A percentile compares a stretch with the other conserved stretches of the same genome.
These are phyloP conservation scores for Mycena alexandri DNA, from an alignment of 768 basidiomycete species.

Conservation along the genomic window DNA sequence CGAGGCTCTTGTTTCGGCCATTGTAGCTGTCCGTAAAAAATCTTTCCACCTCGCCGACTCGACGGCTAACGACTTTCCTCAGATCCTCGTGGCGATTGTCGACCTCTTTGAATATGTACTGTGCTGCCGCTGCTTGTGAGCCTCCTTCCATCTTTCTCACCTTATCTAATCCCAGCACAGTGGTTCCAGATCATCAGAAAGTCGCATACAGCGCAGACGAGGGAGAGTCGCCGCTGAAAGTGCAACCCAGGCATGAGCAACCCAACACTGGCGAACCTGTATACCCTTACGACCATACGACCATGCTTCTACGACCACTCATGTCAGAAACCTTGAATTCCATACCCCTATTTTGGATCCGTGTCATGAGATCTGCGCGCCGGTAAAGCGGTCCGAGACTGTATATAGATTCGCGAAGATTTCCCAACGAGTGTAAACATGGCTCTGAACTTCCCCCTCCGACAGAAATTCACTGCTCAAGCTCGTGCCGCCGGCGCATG, in stretches of 20 bases:
- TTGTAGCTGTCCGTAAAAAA: constrained; percentile 8
- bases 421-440: constrained; percentile 21
- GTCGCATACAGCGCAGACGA: constrained; percentile 11
- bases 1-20: constrained; percentile 6
- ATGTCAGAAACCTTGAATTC: no score
- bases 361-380: constrained; percentile 2
- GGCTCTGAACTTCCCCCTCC: constrained; percentile 39
- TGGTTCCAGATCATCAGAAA: constrained; percentile 12
- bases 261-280: no score
- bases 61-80: neutral
- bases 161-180: constrained; percentile 9
- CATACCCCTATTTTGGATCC: neutral
- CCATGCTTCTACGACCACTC: no score
- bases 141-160: neutral
- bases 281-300: no score
- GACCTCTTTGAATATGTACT: neutral
- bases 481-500: constrained; percentile 40
- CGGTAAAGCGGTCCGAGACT: constrained; percentile 4
- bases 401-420: neutral
- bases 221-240: neutral
- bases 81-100: constrained; percentile 14
- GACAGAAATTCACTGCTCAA: constrained; percentile 36
- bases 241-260: neutral
- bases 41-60: neutral
- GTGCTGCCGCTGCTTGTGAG: constrained; percentile 30